phyloP scores from a whole-genome alignment of 441 rosid species.

The Arabidopsis hybrid region DNA sequence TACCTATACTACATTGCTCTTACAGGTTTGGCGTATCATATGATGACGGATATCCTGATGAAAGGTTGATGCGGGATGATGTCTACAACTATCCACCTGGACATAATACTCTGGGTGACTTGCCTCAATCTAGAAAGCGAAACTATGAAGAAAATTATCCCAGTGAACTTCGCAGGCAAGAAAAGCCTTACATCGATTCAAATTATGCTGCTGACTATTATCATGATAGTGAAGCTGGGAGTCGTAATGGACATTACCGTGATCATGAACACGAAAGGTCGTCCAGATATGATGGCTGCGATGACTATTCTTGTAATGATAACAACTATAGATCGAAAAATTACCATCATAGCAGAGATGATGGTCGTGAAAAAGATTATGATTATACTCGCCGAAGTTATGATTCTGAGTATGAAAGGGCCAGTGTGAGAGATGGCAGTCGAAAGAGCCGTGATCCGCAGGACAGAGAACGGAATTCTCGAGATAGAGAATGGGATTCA shows the following conservation, averaged over 20 bases:
- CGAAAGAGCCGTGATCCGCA: conserved; percentile 73
- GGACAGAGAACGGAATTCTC: conserved; percentile 76
- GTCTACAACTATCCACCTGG: conserved; percentile 66
- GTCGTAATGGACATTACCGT: conserved; percentile 49
- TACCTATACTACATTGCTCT: too few relatives aligned
- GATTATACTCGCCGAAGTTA: conserved; percentile 76
- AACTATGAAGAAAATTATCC: conserved; percentile 80
- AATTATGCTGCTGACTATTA: conserved; percentile 61
- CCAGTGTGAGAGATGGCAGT: conserved; percentile 70
- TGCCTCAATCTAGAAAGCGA: conserved; percentile 84
- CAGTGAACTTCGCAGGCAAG: conserved; percentile 67
- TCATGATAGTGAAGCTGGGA: conserved; percentile 55
- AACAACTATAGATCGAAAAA: conserved; percentile 58
- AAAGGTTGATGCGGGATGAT: conserved; percentile 71
- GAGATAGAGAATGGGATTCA: conserved; percentile 72
- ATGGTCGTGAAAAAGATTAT: conserved; percentile 74
- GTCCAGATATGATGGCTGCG: conserved; percentile 65
- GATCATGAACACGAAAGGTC: conserved; percentile 74
- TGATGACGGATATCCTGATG: conserved; percentile 81
- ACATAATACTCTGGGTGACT: conserved; percentile 55
- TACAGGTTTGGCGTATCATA: conserved; percentile 73
- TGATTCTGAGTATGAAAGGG: conserved; percentile 94
- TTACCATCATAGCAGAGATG: conserved; percentile 70
- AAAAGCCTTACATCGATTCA: conserved; percentile 65
- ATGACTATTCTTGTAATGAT: conserved; percentile 67